phyloP scores from a whole-genome alignment of 2,329 filamentous ascomycete species.

The Xylaria multiplex region DNA sequence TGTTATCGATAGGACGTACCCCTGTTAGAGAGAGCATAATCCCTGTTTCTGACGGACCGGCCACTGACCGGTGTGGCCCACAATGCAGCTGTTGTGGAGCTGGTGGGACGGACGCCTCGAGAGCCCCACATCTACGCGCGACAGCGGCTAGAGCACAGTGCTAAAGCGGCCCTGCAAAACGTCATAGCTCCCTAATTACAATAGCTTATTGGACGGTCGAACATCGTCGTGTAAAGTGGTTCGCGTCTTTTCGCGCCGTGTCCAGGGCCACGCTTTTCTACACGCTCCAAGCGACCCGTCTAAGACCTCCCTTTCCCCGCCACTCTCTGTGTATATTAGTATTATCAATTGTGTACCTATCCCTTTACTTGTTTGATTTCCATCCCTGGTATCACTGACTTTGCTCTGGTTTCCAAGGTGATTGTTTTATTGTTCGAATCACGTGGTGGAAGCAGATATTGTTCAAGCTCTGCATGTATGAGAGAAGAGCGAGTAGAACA shows the following conservation, averaged over 20 bases:
- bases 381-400: conserved; percentile 7
- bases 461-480: conserved; percentile 1
- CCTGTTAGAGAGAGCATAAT: conserved; percentile 2
- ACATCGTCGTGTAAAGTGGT: conserved; percentile 38
- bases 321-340: conserved; percentile 36
- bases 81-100: conserved; percentile 1
- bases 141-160: conserved; percentile 26
- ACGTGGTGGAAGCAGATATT: conserved; percentile 8
- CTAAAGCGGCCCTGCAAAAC: conserved; percentile 18
- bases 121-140: conserved; percentile 19
- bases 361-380: neutral
- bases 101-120: neutral
- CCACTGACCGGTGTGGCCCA: neutral
- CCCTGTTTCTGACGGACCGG: conserved; percentile 9
- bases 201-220: conserved; percentile 25
- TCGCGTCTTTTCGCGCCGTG: conserved; percentile 39
- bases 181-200: conserved; percentile 25
- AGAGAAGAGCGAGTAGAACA: conserved; percentile 5
- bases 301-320: conserved; percentile 31
- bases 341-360: conserved; percentile 21
- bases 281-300: conserved; percentile 20
- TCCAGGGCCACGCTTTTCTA: conserved; percentile 33
- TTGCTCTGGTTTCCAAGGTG: conserved; percentile 8
- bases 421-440: conserved; percentile 10
- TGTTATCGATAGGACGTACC: conserved; percentile 37